Conservation (phyloP, 2,329 filamentous ascomycete species). For the Eutypa lata region DNA sequence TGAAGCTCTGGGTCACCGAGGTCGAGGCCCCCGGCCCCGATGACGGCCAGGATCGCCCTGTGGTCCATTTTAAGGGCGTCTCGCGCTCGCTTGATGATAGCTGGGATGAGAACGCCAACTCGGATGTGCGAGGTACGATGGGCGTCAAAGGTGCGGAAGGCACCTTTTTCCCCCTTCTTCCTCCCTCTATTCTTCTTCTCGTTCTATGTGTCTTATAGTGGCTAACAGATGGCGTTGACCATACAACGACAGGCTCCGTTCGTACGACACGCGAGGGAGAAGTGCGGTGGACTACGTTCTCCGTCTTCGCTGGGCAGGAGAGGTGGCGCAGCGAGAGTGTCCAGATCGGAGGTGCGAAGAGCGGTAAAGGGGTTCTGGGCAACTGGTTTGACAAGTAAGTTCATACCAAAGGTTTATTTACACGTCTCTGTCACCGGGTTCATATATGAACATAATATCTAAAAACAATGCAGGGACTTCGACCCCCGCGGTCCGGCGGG, state of each 20-base stretch:
- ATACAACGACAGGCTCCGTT: slow-evolving; percentile 50
- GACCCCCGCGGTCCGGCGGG: slow-evolving; percentile 68
- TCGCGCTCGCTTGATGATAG: slow-evolving; percentile 60
- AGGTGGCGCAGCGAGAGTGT: slow-evolving; percentile 76
- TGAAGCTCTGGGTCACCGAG: slow-evolving; percentile 61
- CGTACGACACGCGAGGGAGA: slow-evolving; percentile 67
- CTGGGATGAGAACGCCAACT: slow-evolving; percentile 68
- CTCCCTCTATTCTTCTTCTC: background rate
- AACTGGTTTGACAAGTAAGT: slow-evolving; percentile 74
- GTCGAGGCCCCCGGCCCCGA: slow-evolving; percentile 57
- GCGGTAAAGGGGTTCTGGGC: slow-evolving; percentile 66
- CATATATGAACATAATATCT: no score
- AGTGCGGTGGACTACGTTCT: slow-evolving; percentile 70
- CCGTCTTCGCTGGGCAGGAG: slow-evolving; percentile 61
- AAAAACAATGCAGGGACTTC: slow-evolving; percentile 48
- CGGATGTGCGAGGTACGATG: slow-evolving; percentile 56
- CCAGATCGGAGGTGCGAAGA: slow-evolving; percentile 66
- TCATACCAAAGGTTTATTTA: background rate
- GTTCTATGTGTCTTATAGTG: slow-evolving; percentile 1
- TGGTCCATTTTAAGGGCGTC: slow-evolving; percentile 66
- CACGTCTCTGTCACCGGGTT: background rate
- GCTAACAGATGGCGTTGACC: background rate
- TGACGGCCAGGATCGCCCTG: slow-evolving; percentile 56
- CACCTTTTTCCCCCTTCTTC: background rate
- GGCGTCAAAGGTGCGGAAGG: slow-evolving; percentile 21